A percentile compares a stretch with the other conserved stretches of the same genome.
phyloP scores from a whole-genome alignment of 2,329 filamentous ascomycete species.

The Sporothrix dimorphospora region DNA sequence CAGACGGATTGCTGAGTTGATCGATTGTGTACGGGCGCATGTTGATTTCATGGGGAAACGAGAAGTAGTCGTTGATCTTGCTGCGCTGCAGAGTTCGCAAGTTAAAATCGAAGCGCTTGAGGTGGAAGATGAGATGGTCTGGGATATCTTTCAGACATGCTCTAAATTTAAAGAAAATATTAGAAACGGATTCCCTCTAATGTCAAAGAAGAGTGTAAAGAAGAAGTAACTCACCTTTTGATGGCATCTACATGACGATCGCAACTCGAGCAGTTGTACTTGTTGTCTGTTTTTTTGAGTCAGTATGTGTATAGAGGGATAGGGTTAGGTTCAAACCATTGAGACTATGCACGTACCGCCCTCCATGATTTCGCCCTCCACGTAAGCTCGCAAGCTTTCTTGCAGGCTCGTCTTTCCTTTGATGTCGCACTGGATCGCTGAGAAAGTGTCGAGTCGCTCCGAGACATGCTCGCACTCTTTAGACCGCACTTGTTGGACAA shows the following conservation, averaged over 20 bases:
- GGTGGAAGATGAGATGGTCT: slow-evolving; percentile 91
- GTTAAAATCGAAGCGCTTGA: slow-evolving; percentile 87
- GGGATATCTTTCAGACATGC: slow-evolving; percentile 91
- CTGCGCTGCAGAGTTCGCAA: slow-evolving; percentile 74
- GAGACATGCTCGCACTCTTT: slow-evolving; percentile 95
- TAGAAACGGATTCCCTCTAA: not conserved
- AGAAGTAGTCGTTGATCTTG: slow-evolving; percentile 95
- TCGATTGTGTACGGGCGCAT: slow-evolving; percentile 91
- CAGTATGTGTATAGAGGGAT: not conserved
- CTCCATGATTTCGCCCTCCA: slow-evolving; percentile 95
- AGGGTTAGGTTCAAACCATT: not conserved
- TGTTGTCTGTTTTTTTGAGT: slow-evolving; percentile 68
- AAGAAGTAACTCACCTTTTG: slow-evolving; percentile 62
- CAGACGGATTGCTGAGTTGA: slow-evolving; percentile 67
- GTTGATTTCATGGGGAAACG: slow-evolving; percentile 81
- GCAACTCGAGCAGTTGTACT: slow-evolving; percentile 94
- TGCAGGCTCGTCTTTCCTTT: slow-evolving; percentile 83
- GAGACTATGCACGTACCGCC: slow-evolving; percentile 59
- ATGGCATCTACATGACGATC: slow-evolving; percentile 89
- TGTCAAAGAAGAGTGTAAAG: not conserved
- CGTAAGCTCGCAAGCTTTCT: slow-evolving; percentile 92
- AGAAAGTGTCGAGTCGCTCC: slow-evolving; percentile 86
- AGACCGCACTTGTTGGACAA: slow-evolving; percentile 93
- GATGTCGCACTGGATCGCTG: slow-evolving; percentile 93
- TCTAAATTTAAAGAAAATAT: slow-evolving; percentile 46